Percentiles rank a stretch among this genome's conserved stretches.
Evolutionary conservation across 23 red algal genomes (phyloP).

Genomic region (Porphyridium purpureum): DNA sequence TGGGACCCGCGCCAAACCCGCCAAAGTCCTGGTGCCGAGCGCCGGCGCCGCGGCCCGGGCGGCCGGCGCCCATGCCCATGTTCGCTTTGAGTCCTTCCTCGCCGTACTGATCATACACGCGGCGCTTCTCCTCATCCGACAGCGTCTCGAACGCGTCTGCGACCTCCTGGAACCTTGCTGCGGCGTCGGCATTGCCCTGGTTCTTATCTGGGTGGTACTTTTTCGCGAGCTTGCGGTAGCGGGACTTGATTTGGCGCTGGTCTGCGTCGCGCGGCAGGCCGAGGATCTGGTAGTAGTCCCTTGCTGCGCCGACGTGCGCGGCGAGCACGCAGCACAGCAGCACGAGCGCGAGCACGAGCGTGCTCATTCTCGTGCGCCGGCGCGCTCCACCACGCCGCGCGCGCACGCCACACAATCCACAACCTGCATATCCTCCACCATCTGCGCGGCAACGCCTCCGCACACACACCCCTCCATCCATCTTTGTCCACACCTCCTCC

Average conservation of each 20-base stretch:
- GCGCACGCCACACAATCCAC: no score
- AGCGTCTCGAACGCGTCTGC: conserved; percentile 58
- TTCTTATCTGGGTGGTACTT: conserved; percentile 89
- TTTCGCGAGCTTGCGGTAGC: conserved; percentile 54
- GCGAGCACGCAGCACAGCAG: no score
- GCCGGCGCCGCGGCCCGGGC: conserved; percentile 4
- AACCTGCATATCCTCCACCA: no score
- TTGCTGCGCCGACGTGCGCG: no score
- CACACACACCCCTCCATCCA: no score
- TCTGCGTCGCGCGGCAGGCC: conserved; percentile 49
- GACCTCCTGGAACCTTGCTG: conserved; percentile 61
- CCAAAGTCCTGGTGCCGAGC: no score
- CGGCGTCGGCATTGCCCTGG: conserved; percentile 44
- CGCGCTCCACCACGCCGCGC: no score
- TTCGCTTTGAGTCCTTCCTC: conserved; percentile 62
- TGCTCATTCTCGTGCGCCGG: no score
- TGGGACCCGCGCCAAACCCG: no score
- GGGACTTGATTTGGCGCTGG: conserved; percentile 43
- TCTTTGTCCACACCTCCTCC: no score
- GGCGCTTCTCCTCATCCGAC: conserved; percentile 63
- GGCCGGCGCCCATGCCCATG: conserved; percentile 26
- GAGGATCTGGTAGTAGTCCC: conserved; percentile 78
- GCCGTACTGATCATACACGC: conserved; percentile 75
- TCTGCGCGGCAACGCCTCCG: no score
- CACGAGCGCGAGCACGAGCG: no score